Conservation (phyloP, 2,329 filamentous ascomycete genomes). For the Aspergillus piperis region DNA sequence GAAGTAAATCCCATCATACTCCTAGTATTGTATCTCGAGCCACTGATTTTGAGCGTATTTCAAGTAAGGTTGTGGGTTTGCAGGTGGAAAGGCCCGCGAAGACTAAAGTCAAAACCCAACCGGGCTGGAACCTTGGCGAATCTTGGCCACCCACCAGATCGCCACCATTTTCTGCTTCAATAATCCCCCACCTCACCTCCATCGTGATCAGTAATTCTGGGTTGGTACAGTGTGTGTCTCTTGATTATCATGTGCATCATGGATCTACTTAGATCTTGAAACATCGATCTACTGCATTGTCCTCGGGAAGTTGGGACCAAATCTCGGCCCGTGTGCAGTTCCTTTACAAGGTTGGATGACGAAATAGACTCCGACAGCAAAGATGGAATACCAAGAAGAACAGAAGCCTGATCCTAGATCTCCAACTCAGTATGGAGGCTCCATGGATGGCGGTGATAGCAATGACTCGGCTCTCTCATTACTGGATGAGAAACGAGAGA, state of each 20-base stretch:
- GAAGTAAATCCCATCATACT: neutral
- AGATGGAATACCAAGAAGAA: neutral
- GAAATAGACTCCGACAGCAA: neutral
- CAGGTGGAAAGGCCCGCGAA: no score
- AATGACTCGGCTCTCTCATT: slow-evolving; percentile 20
- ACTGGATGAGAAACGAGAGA: slow-evolving; percentile 32
- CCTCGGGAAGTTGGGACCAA: neutral
- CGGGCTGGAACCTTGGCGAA: slow-evolving; percentile 8
- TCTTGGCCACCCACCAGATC: slow-evolving; percentile 2
- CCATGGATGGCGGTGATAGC: slow-evolving; percentile 13
- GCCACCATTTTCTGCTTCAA: neutral
- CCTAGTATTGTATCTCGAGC: neutral
- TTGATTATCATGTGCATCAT: neutral
- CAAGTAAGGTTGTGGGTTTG: neutral
- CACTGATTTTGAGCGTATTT: neutral
- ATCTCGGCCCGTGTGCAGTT: neutral
- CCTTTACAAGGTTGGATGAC: neutral
- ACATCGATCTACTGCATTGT: neutral
- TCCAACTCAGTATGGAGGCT: slow-evolving; percentile 7
- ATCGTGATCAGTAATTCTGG: neutral
- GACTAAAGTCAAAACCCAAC: neutral
- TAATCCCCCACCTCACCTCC: neutral
- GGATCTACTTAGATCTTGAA: neutral
- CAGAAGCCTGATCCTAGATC: slow-evolving; percentile 21
- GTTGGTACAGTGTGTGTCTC: neutral